Evolutionary conservation across 2,329 filamentous ascomycete genomes (phyloP), one percentile per base, ranked within the genome.

Genomic region (Colletotrichum tamarilloi): DNA sequence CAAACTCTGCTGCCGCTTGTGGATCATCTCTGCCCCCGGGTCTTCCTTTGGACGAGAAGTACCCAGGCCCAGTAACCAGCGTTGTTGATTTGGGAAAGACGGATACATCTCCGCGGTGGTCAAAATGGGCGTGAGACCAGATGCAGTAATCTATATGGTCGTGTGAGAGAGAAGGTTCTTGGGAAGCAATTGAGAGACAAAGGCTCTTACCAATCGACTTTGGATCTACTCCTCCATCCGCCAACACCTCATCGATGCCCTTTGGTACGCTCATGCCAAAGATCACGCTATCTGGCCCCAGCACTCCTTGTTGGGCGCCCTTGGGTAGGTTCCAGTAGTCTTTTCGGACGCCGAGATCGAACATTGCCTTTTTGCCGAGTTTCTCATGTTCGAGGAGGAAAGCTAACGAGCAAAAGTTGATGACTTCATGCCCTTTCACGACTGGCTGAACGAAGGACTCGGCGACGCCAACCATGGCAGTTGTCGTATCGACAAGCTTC

Each of bases 81-180:
- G 74, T 46, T 0, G 78, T 80, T 9, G 67, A 72, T 3, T 76
- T 56, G 5, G 76, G 76, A 30, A 80, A 81, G 3, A 74, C 72
- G 0, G 77, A 77, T 1, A 76, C 65, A 30, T 81, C 78, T 11
- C 79, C 79, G 6, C 75, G 75, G 62, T 81, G 79, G 28, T 81
- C 79, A 24, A 77, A 77, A 42, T 81, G 79, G 8, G 75, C 77
- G 32, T 81, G 79, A 22, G 77, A 79, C 78, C 77, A 80, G 9
- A 80, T 73, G 5, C 80, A 72, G 22, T 75, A 77, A 26, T 79
- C 76, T 73, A 9, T 19, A 8, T 3, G 22, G 7, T 28, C 1
- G 14, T 52, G 4, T 60, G 55, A 2, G 24, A 55, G n/a, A 24
- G 26, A 9, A 2, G 4, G n/a, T 1, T 11, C 11, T 4, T n/a